Percentiles rank a stretch among this genome's conserved stretches.
These are phyloP conservation scores for Alloteropsis semialata DNA, from an alignment of 176 grass and related monocot species.

Conservation along the genomic window DNA sequence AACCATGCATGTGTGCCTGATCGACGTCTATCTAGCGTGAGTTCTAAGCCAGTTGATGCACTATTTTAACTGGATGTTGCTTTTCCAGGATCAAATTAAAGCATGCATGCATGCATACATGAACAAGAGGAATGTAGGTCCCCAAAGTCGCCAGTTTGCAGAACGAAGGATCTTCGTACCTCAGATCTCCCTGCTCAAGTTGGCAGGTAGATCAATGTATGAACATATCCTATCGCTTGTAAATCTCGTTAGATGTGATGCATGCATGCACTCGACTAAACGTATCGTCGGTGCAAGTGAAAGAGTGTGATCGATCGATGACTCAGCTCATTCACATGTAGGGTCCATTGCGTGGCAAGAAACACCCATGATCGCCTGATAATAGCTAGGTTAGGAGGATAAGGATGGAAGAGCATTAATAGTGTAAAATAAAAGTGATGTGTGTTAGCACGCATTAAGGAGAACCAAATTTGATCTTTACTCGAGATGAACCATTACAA, in stretches of 20 bases:
- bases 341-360: not conserved
- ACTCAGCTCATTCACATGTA: not conserved
- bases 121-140: slow-evolving; percentile 35
- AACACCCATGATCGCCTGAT: not conserved
- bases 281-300: not conserved
- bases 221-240: not conserved
- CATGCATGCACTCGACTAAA: not conserved
- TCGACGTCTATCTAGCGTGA: not conserved
- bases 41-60: not conserved
- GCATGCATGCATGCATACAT: not conserved
- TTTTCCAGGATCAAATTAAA: slow-evolving; percentile 17
- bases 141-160: not conserved
- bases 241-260: not conserved
- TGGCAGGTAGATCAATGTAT: not conserved
- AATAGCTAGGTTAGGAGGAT: not conserved
- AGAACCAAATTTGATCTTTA: not conserved
- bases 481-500: not conserved
- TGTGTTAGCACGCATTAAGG: not conserved
- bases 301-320: not conserved
- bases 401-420: not conserved
- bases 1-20: not conserved
- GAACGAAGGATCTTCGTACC: slow-evolving; percentile 18
- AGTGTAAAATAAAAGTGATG: not conserved
- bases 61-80: not conserved
- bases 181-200: slow-evolving; percentile 8